Evolutionary conservation across 768 basidiomycete species (phyloP).

Genomic region (Trametes cingulata): DNA sequence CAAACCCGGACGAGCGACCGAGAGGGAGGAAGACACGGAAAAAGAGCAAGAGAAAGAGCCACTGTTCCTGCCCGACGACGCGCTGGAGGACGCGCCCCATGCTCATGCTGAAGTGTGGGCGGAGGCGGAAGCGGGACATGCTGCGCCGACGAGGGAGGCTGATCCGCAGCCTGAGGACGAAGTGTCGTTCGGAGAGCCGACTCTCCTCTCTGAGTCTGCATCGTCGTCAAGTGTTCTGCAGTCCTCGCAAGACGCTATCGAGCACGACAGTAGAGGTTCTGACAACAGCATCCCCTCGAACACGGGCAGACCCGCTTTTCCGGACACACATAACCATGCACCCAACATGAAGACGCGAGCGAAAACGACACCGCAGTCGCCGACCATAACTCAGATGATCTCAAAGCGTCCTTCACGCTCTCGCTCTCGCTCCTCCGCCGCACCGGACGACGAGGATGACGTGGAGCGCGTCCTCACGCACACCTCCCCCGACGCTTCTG

Average conservation of each 20-base stretch:
- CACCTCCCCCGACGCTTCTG: neutral
- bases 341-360: neutral
- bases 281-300: neutral
- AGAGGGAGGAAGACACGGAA: neutral
- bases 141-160: neutral
- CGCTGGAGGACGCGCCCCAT: neutral
- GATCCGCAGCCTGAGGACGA: neutral
- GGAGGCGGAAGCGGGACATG: neutral
- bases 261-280: neutral
- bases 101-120: neutral
- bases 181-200: neutral
- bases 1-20: too few relatives aligned
- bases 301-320: too few relatives aligned
- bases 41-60: constrained; percentile 4
- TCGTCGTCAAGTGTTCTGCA: neutral
- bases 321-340: neutral
- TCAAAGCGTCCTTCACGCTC: neutral
- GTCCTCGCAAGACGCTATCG: neutral
- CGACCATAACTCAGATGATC: constrained; percentile 10
- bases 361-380: neutral
- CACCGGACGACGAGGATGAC: neutral
- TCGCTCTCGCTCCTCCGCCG: neutral
- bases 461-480: neutral
- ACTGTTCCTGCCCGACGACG: constrained; percentile 27
- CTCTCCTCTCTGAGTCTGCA: neutral